A percentile compares a stretch with the other conserved stretches of the same genome.
phyloP scores from a whole-genome alignment of 805 yeast genomes.

The Candida tammaniensis region DNA sequence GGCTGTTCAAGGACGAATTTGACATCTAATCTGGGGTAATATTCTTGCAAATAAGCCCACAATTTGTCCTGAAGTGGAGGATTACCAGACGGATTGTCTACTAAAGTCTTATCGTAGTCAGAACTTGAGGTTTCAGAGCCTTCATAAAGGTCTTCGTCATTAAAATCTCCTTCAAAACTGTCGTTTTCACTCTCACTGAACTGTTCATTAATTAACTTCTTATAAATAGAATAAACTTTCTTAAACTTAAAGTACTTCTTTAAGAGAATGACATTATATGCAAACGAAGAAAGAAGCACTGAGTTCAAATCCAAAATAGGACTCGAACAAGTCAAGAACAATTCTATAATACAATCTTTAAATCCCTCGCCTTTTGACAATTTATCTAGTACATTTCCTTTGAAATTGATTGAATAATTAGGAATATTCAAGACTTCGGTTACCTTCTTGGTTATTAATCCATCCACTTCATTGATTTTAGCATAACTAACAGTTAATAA shows the following conservation, averaged over 20 bases:
- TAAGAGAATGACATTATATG: conserved; percentile 31
- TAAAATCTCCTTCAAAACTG: background rate
- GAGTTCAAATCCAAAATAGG: conserved; percentile 39
- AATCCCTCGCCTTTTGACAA: conserved; percentile 35
- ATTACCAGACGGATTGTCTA: conserved; percentile 2
- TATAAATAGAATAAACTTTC: conserved; percentile 13
- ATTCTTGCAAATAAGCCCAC: conserved; percentile 25
- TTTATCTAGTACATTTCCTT: conserved; percentile 32
- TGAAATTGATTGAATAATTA: conserved; percentile 30
- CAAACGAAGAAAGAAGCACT: conserved; percentile 26
- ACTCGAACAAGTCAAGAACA: conserved; percentile 35
- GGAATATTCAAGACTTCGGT: conserved; percentile 24
- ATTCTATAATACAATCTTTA: conserved; percentile 34
- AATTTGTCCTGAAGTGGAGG: conserved; percentile 15
- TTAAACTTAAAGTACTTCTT: conserved; percentile 24
- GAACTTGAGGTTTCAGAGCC: conserved; percentile 2
- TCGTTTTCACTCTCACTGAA: conserved; percentile 6
- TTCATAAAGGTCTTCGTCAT: conserved; percentile 4
- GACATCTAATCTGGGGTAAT: conserved; percentile 29
- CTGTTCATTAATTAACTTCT: conserved; percentile 4
- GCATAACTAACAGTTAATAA: conserved; percentile 25
- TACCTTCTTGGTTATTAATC: conserved; percentile 18
- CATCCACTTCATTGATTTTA: conserved; percentile 15
- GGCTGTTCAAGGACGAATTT: conserved; percentile 34
- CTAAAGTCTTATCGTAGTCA: conserved; percentile 11